A percentile compares a stretch with the other conserved stretches of the same genome.
These are phyloP conservation scores for Kodamaea neixiangensis DNA, from an alignment of 805 yeast genomes.

Conservation along the genomic window DNA sequence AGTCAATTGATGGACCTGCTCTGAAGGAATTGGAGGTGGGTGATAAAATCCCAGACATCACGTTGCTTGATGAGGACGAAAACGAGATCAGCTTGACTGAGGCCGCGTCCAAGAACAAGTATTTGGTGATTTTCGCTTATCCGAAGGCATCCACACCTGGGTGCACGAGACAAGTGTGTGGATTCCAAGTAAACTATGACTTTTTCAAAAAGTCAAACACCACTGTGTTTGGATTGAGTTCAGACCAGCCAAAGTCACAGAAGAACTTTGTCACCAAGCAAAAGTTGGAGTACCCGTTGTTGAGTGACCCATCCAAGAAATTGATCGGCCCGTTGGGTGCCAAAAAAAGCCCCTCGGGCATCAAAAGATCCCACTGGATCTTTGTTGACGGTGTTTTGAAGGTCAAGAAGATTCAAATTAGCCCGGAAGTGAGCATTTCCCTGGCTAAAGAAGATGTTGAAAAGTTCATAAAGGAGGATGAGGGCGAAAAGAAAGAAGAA, in stretches of 20 bases:
- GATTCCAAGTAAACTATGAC: slow-evolving; percentile 70
- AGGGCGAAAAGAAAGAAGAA: slow-evolving; percentile 7
- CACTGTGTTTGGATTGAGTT: slow-evolving; percentile 75
- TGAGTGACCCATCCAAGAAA: slow-evolving; percentile 73
- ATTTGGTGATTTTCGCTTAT: slow-evolving; percentile 58
- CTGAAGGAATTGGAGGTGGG: slow-evolving; percentile 48
- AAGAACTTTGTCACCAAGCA: slow-evolving; percentile 73
- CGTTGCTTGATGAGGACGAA: slow-evolving; percentile 69
- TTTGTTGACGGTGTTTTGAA: slow-evolving; percentile 74
- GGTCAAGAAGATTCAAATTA: slow-evolving; percentile 52
- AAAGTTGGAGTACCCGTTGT: slow-evolving; percentile 66
- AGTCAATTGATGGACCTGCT: neutral
- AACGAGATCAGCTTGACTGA: slow-evolving; percentile 42
- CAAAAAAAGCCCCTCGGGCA: slow-evolving; percentile 73
- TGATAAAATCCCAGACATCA: slow-evolving; percentile 65
- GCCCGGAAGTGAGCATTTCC: slow-evolving; percentile 52
- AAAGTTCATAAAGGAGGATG: slow-evolving; percentile 32
- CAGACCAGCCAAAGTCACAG: slow-evolving; percentile 81
- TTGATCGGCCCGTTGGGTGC: slow-evolving; percentile 80
- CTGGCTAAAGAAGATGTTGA: slow-evolving; percentile 61
- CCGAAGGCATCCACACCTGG: slow-evolving; percentile 96
- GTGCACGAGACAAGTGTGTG: slow-evolving; percentile 92
- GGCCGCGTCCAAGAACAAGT: slow-evolving; percentile 28
- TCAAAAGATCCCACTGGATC: slow-evolving; percentile 89
- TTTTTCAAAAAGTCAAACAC: slow-evolving; percentile 52